A percentile compares a stretch with the other conserved stretches of the same genome.
Conservation (phyloP, 257 asterid species). For the Nicotiana tabacum region DNA sequence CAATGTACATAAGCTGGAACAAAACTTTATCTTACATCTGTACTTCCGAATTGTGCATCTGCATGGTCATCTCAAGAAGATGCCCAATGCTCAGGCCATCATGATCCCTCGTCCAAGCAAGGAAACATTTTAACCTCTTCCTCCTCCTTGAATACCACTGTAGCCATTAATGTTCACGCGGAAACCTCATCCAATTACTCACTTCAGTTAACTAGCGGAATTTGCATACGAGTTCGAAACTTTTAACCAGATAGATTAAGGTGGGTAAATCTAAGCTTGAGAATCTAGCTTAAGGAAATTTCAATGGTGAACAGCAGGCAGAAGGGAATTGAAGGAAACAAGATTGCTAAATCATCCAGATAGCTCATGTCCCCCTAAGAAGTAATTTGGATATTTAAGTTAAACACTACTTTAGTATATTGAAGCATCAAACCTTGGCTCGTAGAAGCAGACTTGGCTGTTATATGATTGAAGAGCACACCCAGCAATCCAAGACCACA, state of each 20-base stretch:
- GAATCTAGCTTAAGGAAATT: not conserved
- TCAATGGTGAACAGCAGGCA: not conserved
- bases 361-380: not conserved
- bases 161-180: not conserved
- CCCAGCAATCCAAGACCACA: slow-evolving; percentile 98
- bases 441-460: slow-evolving; percentile 95
- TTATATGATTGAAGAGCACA: slow-evolving; percentile 86
- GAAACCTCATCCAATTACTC: not conserved
- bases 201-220: not conserved
- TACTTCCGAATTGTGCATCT: slow-evolving; percentile 8
- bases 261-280: slow-evolving; percentile 1
- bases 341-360: not conserved
- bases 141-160: not conserved
- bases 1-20: slow-evolving; percentile 17
- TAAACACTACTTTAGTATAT: slow-evolving; percentile 31
- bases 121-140: not conserved
- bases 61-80: not conserved
- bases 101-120: not conserved
- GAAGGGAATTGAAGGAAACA: not conserved
- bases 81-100: not conserved
- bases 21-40: slow-evolving; percentile 17
- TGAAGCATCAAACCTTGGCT: slow-evolving; percentile 92
- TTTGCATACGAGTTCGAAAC: not conserved
- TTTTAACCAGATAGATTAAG: not conserved
- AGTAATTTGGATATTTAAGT: not conserved